Percentiles rank a stretch among this genome's conserved stretches.
phyloP scores from a whole-genome alignment of 768 basidiomycete genomes.

The Lentinula edodes region DNA sequence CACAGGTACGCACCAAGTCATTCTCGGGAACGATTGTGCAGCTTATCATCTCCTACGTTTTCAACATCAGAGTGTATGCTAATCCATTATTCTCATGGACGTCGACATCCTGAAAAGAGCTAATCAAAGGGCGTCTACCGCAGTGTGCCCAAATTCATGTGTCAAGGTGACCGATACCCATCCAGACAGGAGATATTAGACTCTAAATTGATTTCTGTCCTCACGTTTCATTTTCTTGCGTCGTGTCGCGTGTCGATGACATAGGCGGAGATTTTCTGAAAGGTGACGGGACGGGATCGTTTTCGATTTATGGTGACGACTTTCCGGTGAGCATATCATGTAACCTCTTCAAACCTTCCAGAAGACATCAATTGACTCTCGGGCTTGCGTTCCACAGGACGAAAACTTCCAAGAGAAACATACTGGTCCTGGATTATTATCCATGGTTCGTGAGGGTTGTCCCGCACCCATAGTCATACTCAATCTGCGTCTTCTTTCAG shows the following conservation, averaged over 20 bases:
- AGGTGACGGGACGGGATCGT: conserved; percentile 90
- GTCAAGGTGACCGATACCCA: conserved; percentile 58
- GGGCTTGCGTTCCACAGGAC: conserved; percentile 43
- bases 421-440: conserved; percentile 76
- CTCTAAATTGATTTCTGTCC: too few species aligned
- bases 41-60: neutral
- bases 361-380: too few species aligned
- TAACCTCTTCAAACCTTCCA: too few species aligned
- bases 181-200: too few species aligned
- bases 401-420: conserved; percentile 96
- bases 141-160: conserved; percentile 93
- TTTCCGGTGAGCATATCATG: conserved; percentile 57
- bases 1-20: conserved; percentile 58
- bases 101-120: conserved; percentile 11
- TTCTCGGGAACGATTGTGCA: neutral
- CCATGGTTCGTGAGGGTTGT: conserved; percentile 60
- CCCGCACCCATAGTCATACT: conserved; percentile 1
- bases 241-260: neutral
- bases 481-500: conserved; percentile 31
- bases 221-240: neutral
- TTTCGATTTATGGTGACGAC: conserved; percentile 95
- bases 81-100: conserved; percentile 2
- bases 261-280: conserved; percentile 92
- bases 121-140: neutral
- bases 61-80: conserved; percentile 59